phyloP scores from a whole-genome alignment of 2,329 filamentous ascomycete genomes.

The Exserohilum turcica region DNA sequence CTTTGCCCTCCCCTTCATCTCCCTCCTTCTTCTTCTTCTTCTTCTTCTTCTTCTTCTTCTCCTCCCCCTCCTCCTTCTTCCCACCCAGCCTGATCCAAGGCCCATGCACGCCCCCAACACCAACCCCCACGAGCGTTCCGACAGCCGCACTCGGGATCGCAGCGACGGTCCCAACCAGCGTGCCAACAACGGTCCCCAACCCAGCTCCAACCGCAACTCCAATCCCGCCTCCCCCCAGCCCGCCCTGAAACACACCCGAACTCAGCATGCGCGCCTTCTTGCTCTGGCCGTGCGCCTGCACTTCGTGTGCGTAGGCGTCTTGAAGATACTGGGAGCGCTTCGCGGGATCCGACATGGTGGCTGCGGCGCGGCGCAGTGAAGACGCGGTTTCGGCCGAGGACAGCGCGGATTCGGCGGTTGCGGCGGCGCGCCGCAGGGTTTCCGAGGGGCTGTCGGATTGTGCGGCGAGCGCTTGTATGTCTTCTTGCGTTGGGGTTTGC shows the following conservation, averaged over 20 bases:
- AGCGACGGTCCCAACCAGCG: constrained; percentile 48
- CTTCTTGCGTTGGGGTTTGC: constrained; percentile 14
- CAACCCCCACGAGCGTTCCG: constrained; percentile 49
- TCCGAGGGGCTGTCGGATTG: constrained; percentile 27
- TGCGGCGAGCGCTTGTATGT: constrained; percentile 30
- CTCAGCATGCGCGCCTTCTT: constrained; percentile 44
- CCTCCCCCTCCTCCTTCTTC: constrained; percentile 18
- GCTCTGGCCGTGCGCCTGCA: constrained; percentile 41
- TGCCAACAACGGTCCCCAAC: constrained; percentile 50
- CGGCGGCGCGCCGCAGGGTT: constrained; percentile 38
- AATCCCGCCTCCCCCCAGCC: constrained; percentile 50
- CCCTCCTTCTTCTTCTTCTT: constrained; percentile 16
- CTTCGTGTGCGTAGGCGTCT: constrained; percentile 43
- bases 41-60: constrained; percentile 8
- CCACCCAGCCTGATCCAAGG: constrained; percentile 50
- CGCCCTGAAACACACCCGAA: constrained; percentile 49
- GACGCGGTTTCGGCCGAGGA: constrained; percentile 11
- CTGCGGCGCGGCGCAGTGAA: constrained; percentile 28
- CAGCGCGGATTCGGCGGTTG: constrained; percentile 37
- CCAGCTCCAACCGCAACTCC: constrained; percentile 50
- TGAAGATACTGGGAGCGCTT: constrained; percentile 43
- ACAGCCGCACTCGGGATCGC: constrained; percentile 49
- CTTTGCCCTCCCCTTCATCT: constrained; percentile 3
- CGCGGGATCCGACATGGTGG: constrained; percentile 37
- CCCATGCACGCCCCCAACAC: constrained; percentile 50